Evolutionary conservation across 208 protist species (phyloP).

Genomic region (Acanthamoeba sp.): DNA sequence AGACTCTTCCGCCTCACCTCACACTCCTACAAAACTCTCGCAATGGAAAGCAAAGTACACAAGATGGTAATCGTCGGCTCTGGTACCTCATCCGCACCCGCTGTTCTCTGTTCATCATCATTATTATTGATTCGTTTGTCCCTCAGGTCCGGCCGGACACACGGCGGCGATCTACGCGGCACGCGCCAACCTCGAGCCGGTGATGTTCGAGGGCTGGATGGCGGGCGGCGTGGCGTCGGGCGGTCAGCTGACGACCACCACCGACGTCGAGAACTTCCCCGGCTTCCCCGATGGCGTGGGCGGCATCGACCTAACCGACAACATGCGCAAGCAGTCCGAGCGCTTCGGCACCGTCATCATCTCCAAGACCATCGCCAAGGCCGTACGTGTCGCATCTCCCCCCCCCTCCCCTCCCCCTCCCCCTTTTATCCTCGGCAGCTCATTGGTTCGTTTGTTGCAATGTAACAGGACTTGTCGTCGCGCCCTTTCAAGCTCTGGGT

Average conservation of each 20-base stretch:
- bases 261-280: conserved; percentile 92
- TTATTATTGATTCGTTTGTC: not conserved
- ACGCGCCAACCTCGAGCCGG: conserved; percentile 84
- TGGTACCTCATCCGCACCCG: not conserved
- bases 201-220: conserved; percentile 89
- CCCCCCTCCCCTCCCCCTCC: not conserved
- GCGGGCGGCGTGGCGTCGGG: conserved; percentile 83
- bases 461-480: conserved; percentile 76
- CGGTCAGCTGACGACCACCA: conserved; percentile 91
- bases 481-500: conserved; percentile 82
- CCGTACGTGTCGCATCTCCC: not conserved
- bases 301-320: conserved; percentile 74
- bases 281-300: conserved; percentile 83
- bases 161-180: conserved; percentile 91
- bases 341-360: conserved; percentile 71
- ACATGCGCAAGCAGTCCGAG: conserved; percentile 77
- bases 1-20: not conserved
- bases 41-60: conserved; percentile 58
- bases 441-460: not conserved
- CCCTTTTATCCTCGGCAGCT: not conserved
- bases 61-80: conserved; percentile 87
- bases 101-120: not conserved
- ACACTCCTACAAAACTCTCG: not conserved
- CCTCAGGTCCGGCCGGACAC: conserved; percentile 87
- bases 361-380: conserved; percentile 62